Evolutionary conservation across 148 eudicot genomes (phyloP), one percentile per base, ranked within the genome.

Genomic region (Fagopyrum homotropicum): DNA sequence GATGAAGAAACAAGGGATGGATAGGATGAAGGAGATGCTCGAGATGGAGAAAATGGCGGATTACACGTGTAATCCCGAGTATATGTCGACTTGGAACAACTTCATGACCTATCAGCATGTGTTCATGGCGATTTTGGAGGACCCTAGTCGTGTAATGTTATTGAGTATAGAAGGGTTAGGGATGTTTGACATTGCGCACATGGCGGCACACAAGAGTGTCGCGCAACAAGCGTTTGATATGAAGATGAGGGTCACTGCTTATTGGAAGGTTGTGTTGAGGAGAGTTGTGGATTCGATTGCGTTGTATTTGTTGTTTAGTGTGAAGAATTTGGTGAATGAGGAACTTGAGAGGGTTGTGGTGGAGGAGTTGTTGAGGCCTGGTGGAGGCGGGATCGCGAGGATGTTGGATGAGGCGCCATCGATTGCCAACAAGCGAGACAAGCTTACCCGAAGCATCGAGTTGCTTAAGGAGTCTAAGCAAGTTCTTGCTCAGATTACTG

Each of bases 31-130:
- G 75, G 89, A 84, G 79, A 72, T 83, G 0, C 76, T 84, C 0
- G 84, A 88, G 14, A 84, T 83, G 89, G 89, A 86, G 73, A 86
- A 75, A 71, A 47, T 81, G 0, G 30, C 81, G 0, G 88, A 86
- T 30, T 88, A 86, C 4, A 88, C 89, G 0, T 85, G 89, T 17
- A 72, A 82, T 51, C 78, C 81, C 0, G 91, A 88, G 55, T 86
- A 88, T 64, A 77, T 77, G 78, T 7, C 66, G 0, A 78, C 30
- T 0, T 86, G 88, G 86, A 75, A 47, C 5, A 26, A 77, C 7
- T 74, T 86, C 0, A 85, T 85, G 87, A 0, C 66, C 1, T 4
- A 49, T 12, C 87, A 81, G n/a, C 52, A 51, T 0, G 1, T n/a
- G 3, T 84, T 89, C 11, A 76, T 70, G 76, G 78, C 63, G 17